These are phyloP conservation scores for Calamus simplicifolius DNA, from an alignment of 176 grass and related monocot genomes.

Conservation along the genomic window DNA sequence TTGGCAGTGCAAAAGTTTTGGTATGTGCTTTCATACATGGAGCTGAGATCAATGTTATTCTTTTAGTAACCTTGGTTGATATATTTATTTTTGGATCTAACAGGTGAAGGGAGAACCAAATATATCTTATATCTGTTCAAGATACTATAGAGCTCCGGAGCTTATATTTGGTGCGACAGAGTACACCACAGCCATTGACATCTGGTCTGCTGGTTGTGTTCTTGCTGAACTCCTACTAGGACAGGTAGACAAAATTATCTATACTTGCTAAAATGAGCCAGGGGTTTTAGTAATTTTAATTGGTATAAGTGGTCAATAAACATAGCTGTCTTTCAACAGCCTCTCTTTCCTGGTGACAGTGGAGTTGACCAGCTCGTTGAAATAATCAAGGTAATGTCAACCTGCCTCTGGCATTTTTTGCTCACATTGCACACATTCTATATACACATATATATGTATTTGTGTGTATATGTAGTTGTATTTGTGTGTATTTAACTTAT, in stretches of 20 bases:
- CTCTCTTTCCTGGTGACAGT: constrained; percentile 79
- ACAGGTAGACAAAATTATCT: constrained; percentile 28
- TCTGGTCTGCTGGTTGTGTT: constrained; percentile 87
- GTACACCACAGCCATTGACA: constrained; percentile 69
- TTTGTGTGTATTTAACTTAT: too few relatives aligned
- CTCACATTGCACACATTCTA: not conserved
- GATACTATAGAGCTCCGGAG: constrained; percentile 78
- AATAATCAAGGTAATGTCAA: constrained; percentile 54
- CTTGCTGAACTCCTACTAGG: constrained; percentile 77
- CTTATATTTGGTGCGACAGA: constrained; percentile 84
- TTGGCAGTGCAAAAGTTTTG: constrained; percentile 79
- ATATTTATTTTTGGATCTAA: constrained; percentile 9
- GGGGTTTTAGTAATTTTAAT: too few relatives aligned
- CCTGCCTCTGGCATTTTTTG: not conserved
- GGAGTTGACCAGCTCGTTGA: constrained; percentile 82
- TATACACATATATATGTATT: too few relatives aligned
- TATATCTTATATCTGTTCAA: constrained; percentile 79
- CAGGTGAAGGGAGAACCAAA: constrained; percentile 75
- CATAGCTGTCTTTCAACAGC: constrained; percentile 28
- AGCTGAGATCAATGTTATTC: too few relatives aligned
- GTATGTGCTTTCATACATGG: constrained; percentile 12
- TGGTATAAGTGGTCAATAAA: too few relatives aligned
- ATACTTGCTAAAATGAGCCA: too few relatives aligned
- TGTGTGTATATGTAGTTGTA: too few relatives aligned
- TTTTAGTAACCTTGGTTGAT: not conserved